A percentile compares a stretch with the other conserved stretches of the same genome.
phyloP scores from a whole-genome alignment of 108 stramenopile genomes.

The Cyclotella distinguenda region DNA sequence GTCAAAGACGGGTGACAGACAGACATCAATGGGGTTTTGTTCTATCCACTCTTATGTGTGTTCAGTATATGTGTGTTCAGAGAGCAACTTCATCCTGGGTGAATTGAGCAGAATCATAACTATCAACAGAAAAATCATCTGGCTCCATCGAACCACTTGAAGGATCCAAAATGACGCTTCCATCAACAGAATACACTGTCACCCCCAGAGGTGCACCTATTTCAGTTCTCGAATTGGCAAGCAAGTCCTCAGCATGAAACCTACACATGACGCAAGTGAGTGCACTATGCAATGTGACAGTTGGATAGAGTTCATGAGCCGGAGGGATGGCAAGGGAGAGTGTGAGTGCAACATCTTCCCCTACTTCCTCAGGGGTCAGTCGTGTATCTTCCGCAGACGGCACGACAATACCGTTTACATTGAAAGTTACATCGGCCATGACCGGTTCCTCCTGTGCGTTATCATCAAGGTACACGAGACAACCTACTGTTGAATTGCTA shows the following conservation, averaged over 20 bases:
- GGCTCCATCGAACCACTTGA: not conserved
- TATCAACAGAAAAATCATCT: slow-evolving; percentile 22
- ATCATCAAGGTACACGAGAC: slow-evolving; percentile 91
- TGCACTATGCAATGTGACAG: slow-evolving; percentile 88
- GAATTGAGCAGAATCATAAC: slow-evolving; percentile 5
- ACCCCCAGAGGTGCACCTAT: slow-evolving; percentile 85
- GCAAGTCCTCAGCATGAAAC: slow-evolving; percentile 86
- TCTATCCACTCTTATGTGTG: too few relatives aligned
- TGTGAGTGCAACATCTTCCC: slow-evolving; percentile 20
- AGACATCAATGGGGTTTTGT: too few relatives aligned
- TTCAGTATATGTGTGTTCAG: too few relatives aligned
- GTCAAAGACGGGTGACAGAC: too few relatives aligned
- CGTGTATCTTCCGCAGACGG: slow-evolving; percentile 19
- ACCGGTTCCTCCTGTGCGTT: slow-evolving; percentile 92
- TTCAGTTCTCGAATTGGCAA: slow-evolving; percentile 58
- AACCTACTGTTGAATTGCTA: slow-evolving; percentile 87
- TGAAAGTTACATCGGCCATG: slow-evolving; percentile 85
- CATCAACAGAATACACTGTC: slow-evolving; percentile 89
- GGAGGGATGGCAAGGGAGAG: slow-evolving; percentile 78
- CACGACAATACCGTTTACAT: slow-evolving; percentile 74
- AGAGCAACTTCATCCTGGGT: slow-evolving; percentile 19
- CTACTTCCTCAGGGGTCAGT: slow-evolving; percentile 10
- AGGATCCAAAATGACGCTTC: slow-evolving; percentile 77
- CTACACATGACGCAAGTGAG: slow-evolving; percentile 86
- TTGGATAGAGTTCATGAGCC: slow-evolving; percentile 91